A percentile compares a stretch with the other conserved stretches of the same genome.
Conservation (phyloP, 768 basidiomycete genomes). For the Pisolithus albus region DNA sequence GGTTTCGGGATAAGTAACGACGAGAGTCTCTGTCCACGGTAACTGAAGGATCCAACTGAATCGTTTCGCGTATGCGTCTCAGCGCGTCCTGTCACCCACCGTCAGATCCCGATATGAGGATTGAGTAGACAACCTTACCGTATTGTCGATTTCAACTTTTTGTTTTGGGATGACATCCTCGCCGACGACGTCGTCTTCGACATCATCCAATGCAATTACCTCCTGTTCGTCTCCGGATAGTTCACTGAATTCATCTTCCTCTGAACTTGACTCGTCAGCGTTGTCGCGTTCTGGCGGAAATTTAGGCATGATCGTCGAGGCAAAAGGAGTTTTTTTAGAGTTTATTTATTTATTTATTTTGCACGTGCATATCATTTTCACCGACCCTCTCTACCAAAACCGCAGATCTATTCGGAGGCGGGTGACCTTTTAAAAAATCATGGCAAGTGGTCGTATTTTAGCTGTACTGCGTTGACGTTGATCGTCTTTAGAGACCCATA, state of each 20-base stretch:
- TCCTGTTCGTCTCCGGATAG: conserved; percentile 20
- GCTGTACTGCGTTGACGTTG: conserved; percentile 1
- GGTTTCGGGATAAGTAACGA: conserved; percentile 61
- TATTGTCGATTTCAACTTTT: conserved; percentile 68
- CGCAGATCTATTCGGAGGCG: not conserved
- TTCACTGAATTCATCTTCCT: conserved; percentile 7
- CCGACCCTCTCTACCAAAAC: not conserved
- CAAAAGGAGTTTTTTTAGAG: not conserved
- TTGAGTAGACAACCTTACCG: conserved; percentile 37
- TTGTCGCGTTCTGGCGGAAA: conserved; percentile 8
- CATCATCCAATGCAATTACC: conserved; percentile 59
- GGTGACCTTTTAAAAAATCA: not conserved
- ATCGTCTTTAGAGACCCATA: conserved; percentile 53
- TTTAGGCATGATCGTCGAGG: not conserved
- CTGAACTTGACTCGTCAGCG: conserved; percentile 8
- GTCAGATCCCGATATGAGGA: not conserved
- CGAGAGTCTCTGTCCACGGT: conserved; percentile 81
- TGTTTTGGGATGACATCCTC: conserved; percentile 76
- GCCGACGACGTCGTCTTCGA: conserved; percentile 55
- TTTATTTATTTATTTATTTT: not conserved
- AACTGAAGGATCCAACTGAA: conserved; percentile 67
- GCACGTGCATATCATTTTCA: not conserved
- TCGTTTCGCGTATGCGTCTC: conserved; percentile 71
- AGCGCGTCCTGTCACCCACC: conserved; percentile 54
- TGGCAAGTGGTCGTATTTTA: not conserved